phyloP scores from a whole-genome alignment of 2,329 filamentous ascomycete genomes.

The Cercospora sp. region DNA sequence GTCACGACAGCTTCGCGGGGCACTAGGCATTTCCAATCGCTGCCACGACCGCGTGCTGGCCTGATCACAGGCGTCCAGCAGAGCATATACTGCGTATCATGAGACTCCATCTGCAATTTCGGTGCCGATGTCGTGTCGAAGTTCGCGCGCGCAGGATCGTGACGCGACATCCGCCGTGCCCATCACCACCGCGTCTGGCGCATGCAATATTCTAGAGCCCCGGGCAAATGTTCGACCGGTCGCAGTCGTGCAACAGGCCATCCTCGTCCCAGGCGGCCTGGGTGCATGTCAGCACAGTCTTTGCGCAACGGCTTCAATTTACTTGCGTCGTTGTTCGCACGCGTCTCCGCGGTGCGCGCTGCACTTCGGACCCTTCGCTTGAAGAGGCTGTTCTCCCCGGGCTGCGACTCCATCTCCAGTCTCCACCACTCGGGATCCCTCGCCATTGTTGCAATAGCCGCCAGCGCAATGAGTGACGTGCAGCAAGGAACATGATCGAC shows the following conservation, averaged over 20 bases:
- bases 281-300: slow-evolving; percentile 1
- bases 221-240: slow-evolving; percentile 4
- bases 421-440: slow-evolving; percentile 5
- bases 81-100: neutral
- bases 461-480: slow-evolving; percentile 8
- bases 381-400: neutral
- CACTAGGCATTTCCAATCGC: neutral
- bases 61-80: neutral
- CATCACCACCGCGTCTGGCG: neutral
- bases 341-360: neutral
- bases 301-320: slow-evolving; percentile 13
- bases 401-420: neutral
- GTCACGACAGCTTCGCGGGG: neutral
- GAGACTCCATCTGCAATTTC: neutral
- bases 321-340: slow-evolving; percentile 13
- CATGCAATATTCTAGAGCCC: neutral
- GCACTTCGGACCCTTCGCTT: slow-evolving; percentile 4
- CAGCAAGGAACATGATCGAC: slow-evolving; percentile 17
- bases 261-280: neutral
- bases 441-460: slow-evolving; percentile 4
- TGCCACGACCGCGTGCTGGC: neutral
- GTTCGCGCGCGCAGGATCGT: neutral
- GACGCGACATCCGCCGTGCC: neutral
- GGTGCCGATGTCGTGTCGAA: slow-evolving; percentile 9
- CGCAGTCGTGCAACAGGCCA: neutral